Evolutionary conservation across 2,329 filamentous ascomycete species (phyloP).

Genomic region (Epichloe sp.): DNA sequence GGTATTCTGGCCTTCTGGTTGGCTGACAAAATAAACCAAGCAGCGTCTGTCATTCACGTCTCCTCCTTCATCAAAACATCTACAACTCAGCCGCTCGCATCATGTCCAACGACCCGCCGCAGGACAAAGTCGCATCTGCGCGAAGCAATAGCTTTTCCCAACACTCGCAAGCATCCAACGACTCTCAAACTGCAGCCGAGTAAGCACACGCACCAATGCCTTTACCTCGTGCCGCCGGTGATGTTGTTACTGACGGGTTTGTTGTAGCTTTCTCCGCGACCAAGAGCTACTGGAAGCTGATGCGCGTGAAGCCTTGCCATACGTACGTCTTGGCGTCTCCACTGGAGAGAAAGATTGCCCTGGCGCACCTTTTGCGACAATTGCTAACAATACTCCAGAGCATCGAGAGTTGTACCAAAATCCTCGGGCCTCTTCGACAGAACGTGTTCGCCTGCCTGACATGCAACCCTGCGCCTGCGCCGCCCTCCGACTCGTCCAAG

Average conservation of each 20-base stretch:
- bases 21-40: constrained; percentile 1
- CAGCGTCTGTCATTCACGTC: not conserved
- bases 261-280: constrained; percentile 65
- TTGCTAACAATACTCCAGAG: constrained; percentile 42
- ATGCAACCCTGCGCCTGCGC: constrained; percentile 69
- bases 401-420: constrained; percentile 84
- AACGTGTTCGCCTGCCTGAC: constrained; percentile 86
- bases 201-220: constrained; percentile 20
- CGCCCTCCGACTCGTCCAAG: constrained; percentile 44
- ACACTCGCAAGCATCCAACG: constrained; percentile 39
- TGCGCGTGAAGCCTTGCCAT: constrained; percentile 86
- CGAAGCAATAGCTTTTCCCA: constrained; percentile 49
- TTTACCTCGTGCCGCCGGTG: not conserved
- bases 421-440: constrained; percentile 79
- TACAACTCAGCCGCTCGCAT: not conserved
- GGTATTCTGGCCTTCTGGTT: not conserved
- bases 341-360: not conserved
- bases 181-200: constrained; percentile 63
- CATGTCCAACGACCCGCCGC: constrained; percentile 26
- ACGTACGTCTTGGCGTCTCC: constrained; percentile 39
- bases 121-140: constrained; percentile 12
- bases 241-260: not conserved
- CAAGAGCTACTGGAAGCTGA: constrained; percentile 90
- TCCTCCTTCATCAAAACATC: not conserved
- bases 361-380: constrained; percentile 10